These are phyloP conservation scores for Penicillium sp. DNA, from an alignment of 2,329 filamentous ascomycete genomes.

Conservation along the genomic window DNA sequence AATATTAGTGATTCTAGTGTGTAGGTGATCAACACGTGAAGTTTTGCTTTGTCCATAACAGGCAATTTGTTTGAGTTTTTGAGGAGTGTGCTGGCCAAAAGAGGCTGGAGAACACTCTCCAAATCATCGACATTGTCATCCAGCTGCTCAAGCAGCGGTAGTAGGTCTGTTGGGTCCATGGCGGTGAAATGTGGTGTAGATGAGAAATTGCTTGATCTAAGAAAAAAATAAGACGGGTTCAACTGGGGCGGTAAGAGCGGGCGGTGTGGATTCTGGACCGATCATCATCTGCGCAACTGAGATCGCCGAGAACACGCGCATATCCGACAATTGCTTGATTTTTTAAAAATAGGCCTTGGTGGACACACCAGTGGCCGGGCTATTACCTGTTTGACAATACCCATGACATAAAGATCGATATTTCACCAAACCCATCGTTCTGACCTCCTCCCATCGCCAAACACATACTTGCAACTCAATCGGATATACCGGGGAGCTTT, in stretches of 20 bases:
- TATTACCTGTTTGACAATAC: neutral
- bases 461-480: neutral
- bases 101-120: conserved; percentile 70
- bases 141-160: conserved; percentile 69
- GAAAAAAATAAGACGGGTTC: conserved; percentile 23
- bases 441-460: neutral
- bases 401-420: neutral
- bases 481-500: conserved; percentile 14
- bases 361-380: neutral
- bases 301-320: neutral
- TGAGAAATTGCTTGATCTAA: conserved; percentile 13
- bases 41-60: conserved; percentile 91
- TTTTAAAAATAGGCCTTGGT: neutral
- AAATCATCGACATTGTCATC: conserved; percentile 77
- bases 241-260: conserved; percentile 20
- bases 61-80: conserved; percentile 75
- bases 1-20: conserved; percentile 88
- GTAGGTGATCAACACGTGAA: conserved; percentile 85
- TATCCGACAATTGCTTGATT: conserved; percentile 4
- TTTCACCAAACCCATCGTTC: neutral
- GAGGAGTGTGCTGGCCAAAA: conserved; percentile 65
- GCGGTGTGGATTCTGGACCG: conserved; percentile 20
- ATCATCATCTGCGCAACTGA: conserved; percentile 14
- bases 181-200: conserved; percentile 13
- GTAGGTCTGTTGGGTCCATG: conserved; percentile 61